phyloP scores from a whole-genome alignment of 2,329 filamentous ascomycete genomes.

The Trichoderma aggressivum region DNA sequence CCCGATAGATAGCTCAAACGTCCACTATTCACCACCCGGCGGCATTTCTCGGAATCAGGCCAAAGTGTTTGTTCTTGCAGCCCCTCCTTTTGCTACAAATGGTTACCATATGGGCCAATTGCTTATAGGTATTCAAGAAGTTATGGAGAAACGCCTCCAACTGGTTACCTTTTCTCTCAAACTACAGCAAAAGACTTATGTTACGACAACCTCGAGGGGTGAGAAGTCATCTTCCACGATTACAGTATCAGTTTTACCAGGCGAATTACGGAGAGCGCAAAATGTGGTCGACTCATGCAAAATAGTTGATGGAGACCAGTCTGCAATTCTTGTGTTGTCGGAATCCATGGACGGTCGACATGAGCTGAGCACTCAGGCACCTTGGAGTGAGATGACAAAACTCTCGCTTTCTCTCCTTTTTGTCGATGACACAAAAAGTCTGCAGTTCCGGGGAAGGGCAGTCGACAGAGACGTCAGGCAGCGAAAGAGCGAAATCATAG shows the following conservation, averaged over 20 bases:
- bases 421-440: slow-evolving; percentile 56
- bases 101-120: slow-evolving; percentile 53
- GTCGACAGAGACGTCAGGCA: slow-evolving; percentile 51
- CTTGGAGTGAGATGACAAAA: slow-evolving; percentile 69
- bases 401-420: slow-evolving; percentile 61
- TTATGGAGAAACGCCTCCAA: slow-evolving; percentile 63
- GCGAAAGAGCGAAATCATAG: slow-evolving; percentile 45
- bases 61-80: slow-evolving; percentile 65
- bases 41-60: slow-evolving; percentile 52
- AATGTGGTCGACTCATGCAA: slow-evolving; percentile 72
- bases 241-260: slow-evolving; percentile 33
- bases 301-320: slow-evolving; percentile 62
- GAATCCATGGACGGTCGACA: slow-evolving; percentile 60
- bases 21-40: slow-evolving; percentile 56
- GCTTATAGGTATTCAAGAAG: slow-evolving; percentile 67
- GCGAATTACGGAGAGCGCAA: slow-evolving; percentile 57
- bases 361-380: slow-evolving; percentile 69
- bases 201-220: slow-evolving; percentile 22
- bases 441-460: slow-evolving; percentile 54
- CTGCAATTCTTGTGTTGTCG: slow-evolving; percentile 67
- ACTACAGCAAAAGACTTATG: slow-evolving; percentile 34
- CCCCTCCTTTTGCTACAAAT: slow-evolving; percentile 54
- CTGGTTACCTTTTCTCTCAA: slow-evolving; percentile 62
- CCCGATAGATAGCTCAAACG: slow-evolving; percentile 57
- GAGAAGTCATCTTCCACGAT: slow-evolving; percentile 24